These are phyloP conservation scores for Barnettozyma sp. DNA, from an alignment of 805 yeast species.

Conservation along the genomic window DNA sequence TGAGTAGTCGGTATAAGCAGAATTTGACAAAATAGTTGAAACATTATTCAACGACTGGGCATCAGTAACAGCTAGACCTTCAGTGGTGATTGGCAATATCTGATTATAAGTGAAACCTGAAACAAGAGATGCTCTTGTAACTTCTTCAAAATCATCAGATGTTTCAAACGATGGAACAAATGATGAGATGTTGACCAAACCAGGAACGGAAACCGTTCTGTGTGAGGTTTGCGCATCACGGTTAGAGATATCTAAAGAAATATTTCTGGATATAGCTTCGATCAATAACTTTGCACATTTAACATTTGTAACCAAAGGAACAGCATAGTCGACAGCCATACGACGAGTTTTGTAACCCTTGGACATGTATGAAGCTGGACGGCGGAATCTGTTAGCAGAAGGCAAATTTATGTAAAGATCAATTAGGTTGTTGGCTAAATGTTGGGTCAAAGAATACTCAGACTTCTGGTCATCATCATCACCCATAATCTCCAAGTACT, in stretches of 20 bases:
- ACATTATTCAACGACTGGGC: slow-evolving; percentile 60
- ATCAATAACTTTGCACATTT: slow-evolving; percentile 93
- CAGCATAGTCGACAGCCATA: slow-evolving; percentile 98
- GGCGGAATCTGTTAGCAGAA: slow-evolving; percentile 92
- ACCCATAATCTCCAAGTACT: slow-evolving; percentile 81
- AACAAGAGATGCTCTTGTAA: slow-evolving; percentile 64
- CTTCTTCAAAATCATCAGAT: slow-evolving; percentile 51
- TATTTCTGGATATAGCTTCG: slow-evolving; percentile 81
- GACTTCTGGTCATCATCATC: slow-evolving; percentile 74
- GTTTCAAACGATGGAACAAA: slow-evolving; percentile 62
- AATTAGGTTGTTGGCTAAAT: slow-evolving; percentile 92
- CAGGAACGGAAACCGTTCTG: slow-evolving; percentile 75
- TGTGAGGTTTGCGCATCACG: slow-evolving; percentile 90
- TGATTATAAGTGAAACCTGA: slow-evolving; percentile 87
- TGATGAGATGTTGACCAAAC: slow-evolving; percentile 75
- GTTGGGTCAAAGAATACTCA: slow-evolving; percentile 93
- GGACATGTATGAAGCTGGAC: slow-evolving; percentile 97
- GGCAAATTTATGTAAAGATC: slow-evolving; percentile 96
- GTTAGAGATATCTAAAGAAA: slow-evolving; percentile 58
- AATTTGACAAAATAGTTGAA: slow-evolving; percentile 39
- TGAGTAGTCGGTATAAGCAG: slow-evolving; percentile 76
- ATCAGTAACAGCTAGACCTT: slow-evolving; percentile 60
- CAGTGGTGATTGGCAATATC: slow-evolving; percentile 62
- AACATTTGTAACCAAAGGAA: slow-evolving; percentile 95
- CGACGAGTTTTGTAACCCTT: slow-evolving; percentile 98